These are phyloP conservation scores for Clitopilus passeckerianus DNA, from an alignment of 768 basidiomycete genomes.

Conservation along the genomic window DNA sequence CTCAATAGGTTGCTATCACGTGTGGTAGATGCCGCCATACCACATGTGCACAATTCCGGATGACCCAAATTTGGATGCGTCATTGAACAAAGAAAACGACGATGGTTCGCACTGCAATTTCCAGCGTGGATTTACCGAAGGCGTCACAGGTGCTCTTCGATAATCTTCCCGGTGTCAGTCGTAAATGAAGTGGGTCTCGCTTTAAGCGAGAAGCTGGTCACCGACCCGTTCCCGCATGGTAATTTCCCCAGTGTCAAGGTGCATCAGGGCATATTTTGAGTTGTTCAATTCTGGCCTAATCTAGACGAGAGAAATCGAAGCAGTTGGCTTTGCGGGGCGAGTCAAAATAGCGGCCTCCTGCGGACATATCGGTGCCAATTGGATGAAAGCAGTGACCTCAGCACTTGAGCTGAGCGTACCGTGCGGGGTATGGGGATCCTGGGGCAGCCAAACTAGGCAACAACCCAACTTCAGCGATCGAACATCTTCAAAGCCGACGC, in stretches of 20 bases:
- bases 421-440: background rate
- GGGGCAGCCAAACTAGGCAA: background rate
- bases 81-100: background rate
- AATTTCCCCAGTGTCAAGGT: background rate
- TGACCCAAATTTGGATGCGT: background rate
- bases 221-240: background rate
- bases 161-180: background rate
- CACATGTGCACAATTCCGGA: background rate
- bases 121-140: background rate
- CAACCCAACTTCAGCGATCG: background rate
- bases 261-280: too few relatives aligned
- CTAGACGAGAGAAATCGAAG: background rate
- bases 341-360: background rate
- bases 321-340: background rate
- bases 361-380: background rate
- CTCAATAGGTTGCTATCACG: background rate
- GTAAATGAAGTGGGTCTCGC: background rate
- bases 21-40: background rate
- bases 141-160: background rate
- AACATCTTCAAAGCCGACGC: background rate
- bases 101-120: background rate
- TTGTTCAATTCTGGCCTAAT: background rate
- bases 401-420: background rate
- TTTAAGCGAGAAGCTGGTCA: background rate
- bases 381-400: background rate